A percentile compares a stretch with the other conserved stretches of the same genome.
These are phyloP conservation scores for Blastomyces emzantsi DNA, from an alignment of 2,329 filamentous ascomycete genomes.

Conservation along the genomic window DNA sequence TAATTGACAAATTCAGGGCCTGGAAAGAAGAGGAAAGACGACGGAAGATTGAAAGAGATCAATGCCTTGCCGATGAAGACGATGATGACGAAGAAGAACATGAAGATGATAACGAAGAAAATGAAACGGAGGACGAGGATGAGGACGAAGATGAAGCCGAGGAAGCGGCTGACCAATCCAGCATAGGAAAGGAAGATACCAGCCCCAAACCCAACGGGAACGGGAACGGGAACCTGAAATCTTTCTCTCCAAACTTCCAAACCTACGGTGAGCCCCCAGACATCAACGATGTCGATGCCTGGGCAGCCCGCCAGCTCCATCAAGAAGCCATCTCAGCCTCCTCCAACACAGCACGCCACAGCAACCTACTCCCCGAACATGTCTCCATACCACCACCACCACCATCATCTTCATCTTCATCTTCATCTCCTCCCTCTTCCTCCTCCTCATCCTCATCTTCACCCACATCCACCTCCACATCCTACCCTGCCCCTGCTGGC, in stretches of 20 bases:
- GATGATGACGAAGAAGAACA: constrained; percentile 37
- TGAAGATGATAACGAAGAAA: constrained; percentile 26
- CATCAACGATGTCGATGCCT: constrained; percentile 61
- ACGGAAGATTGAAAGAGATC: constrained; percentile 66
- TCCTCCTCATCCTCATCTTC: constrained; percentile 4
- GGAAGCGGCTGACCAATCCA: constrained; percentile 10
- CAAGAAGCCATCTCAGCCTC: constrained; percentile 56
- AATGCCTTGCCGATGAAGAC: constrained; percentile 44
- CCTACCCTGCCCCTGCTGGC: background rate
- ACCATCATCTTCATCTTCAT: constrained; percentile 44
- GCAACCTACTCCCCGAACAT: constrained; percentile 17
- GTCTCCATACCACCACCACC: constrained; percentile 12
- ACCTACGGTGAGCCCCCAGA: constrained; percentile 50
- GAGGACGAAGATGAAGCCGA: constrained; percentile 13
- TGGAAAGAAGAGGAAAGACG: constrained; percentile 90
- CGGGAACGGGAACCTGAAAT: background rate
- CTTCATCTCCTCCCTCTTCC: constrained; percentile 15
- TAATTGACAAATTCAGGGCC: constrained; percentile 76
- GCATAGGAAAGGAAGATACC: constrained; percentile 2
- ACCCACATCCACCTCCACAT: constrained; percentile 4
- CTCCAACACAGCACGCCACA: constrained; percentile 28
- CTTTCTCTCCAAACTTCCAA: constrained; percentile 17
- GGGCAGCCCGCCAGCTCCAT: constrained; percentile 64
- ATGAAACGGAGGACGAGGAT: constrained; percentile 18
- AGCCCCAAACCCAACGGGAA: constrained; percentile 13